phyloP scores from a whole-genome alignment of 140 eudicot species.

The Erigeron philadelphicus region DNA sequence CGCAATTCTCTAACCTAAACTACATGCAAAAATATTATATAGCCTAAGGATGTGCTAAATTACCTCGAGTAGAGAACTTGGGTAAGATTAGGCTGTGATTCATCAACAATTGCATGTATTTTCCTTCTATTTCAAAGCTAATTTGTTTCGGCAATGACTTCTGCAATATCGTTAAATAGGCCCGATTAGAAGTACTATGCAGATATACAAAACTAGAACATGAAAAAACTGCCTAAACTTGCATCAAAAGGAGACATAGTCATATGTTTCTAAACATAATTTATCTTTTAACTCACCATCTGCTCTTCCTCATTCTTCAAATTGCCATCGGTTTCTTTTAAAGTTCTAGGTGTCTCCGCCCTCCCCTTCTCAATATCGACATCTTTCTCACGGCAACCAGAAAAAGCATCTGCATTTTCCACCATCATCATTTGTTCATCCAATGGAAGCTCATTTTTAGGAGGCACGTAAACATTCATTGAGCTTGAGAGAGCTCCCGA shows the following conservation, averaged over 20 bases:
- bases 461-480: conserved; percentile 31
- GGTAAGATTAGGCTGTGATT: conserved; percentile 50
- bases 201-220: not conserved
- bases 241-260: not conserved
- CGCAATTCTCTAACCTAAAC: not conserved
- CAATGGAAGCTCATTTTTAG: conserved; percentile 37
- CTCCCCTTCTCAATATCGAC: conserved; percentile 65
- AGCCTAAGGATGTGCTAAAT: not conserved
- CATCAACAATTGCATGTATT: conserved; percentile 61
- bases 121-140: conserved; percentile 59
- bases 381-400: conserved; percentile 31
- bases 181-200: conserved; percentile 1
- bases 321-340: conserved; percentile 31
- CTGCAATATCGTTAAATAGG: conserved; percentile 29
- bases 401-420: conserved; percentile 36
- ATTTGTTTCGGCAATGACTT: conserved; percentile 50
- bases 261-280: not conserved
- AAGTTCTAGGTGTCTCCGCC: conserved; percentile 37
- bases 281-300: conserved; percentile 38
- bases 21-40: not conserved
- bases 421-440: conserved; percentile 30
- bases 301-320: conserved; percentile 42
- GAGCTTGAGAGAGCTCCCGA: conserved; percentile 32
- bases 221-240: not conserved
- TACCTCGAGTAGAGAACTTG: conserved; percentile 70